phyloP scores from a whole-genome alignment of 106 monocot genomes.

The Platanthera guangdongensis region DNA sequence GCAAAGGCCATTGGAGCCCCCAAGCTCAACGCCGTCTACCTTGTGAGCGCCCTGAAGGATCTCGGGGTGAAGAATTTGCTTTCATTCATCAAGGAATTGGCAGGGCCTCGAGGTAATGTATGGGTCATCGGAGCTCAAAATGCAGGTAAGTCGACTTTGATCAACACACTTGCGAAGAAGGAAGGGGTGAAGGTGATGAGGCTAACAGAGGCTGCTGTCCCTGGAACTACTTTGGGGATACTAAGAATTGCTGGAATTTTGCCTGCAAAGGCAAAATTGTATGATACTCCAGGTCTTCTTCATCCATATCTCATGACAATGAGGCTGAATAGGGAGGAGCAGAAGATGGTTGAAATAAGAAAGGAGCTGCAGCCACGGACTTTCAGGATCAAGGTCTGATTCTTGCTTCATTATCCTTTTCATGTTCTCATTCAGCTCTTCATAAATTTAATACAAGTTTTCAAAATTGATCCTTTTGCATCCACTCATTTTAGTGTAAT shows the following conservation, averaged over 20 bases:
- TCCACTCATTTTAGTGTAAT: too few species aligned
- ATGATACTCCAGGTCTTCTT: conserved; percentile 94
- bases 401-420: neutral
- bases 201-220: conserved; percentile 87
- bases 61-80: conserved; percentile 83
- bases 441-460: too few species aligned
- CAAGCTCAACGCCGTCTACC: conserved; percentile 67
- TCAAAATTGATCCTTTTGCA: too few species aligned
- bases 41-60: conserved; percentile 83
- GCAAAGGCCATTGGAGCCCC: conserved; percentile 78
- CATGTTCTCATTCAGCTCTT: too few species aligned
- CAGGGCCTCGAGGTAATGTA: conserved; percentile 87
- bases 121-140: conserved; percentile 99
- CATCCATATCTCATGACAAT: conserved; percentile 80
- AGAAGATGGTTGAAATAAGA: conserved; percentile 93
- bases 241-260: conserved; percentile 72
- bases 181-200: conserved; percentile 60
- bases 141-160: conserved; percentile 96
- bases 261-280: conserved; percentile 95
- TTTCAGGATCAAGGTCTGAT: conserved; percentile 69
- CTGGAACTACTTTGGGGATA: conserved; percentile 92
- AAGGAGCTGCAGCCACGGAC: conserved; percentile 82
- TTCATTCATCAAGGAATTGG: conserved; percentile 57
- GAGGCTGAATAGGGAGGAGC: conserved; percentile 81
- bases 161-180: conserved; percentile 75